These are phyloP conservation scores for Colletotrichum sp. DNA, from an alignment of 2,329 filamentous ascomycete genomes.

Conservation along the genomic window DNA sequence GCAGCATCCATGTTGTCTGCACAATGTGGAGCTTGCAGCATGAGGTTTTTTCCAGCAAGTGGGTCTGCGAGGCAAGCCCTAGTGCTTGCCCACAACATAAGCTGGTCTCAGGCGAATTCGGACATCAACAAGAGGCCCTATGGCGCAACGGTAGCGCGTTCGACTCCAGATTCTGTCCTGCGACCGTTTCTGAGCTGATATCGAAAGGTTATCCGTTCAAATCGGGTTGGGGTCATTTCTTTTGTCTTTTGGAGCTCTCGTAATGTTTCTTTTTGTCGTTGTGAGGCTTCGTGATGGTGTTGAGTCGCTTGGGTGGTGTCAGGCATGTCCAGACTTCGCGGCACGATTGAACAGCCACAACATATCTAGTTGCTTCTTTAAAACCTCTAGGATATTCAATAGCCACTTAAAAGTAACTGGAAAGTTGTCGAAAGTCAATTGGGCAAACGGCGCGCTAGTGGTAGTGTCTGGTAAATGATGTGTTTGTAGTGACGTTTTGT, in stretches of 20 bases:
- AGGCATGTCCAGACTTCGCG: too few relatives aligned
- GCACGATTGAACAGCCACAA: background rate
- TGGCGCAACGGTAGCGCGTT: constrained; percentile 2
- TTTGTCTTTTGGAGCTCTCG: background rate
- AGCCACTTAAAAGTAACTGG: background rate
- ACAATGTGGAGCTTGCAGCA: background rate
- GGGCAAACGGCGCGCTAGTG: background rate
- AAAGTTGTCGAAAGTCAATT: background rate
- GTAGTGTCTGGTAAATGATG: background rate
- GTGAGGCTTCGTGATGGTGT: background rate
- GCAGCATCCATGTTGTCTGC: background rate
- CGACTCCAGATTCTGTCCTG: background rate
- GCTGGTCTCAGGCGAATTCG: too few relatives aligned
- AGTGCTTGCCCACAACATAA: background rate
- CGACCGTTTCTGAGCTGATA: background rate
- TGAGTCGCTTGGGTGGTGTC: background rate
- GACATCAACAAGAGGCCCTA: background rate
- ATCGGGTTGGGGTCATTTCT: background rate
- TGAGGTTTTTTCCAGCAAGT: background rate
- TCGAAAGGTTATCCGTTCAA: background rate
- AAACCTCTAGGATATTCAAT: background rate
- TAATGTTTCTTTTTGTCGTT: background rate
- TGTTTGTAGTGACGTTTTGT: background rate
- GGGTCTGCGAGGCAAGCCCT: background rate
- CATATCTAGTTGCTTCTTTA: rapidly evolving